A percentile compares a stretch with the other conserved stretches of the same genome.
Conservation (phyloP, 2,329 filamentous ascomycete genomes). For the Paracoccidioides lutzii region DNA sequence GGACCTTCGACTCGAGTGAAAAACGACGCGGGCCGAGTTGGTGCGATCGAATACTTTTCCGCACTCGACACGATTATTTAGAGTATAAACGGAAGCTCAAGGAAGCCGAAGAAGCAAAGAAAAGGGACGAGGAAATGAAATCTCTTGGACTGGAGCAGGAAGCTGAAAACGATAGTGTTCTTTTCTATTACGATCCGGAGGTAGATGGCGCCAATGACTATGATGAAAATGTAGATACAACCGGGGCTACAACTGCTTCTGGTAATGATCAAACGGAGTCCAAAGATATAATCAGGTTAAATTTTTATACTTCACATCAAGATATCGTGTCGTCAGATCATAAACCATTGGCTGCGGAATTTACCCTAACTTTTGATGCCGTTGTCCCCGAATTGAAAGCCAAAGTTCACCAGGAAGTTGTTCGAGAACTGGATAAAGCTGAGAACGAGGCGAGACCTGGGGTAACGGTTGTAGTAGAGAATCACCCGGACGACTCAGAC, state of each 20-base stretch:
- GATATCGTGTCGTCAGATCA: slow-evolving; percentile 86
- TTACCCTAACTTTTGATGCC: slow-evolving; percentile 72
- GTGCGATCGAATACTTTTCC: slow-evolving; percentile 88
- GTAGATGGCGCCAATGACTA: slow-evolving; percentile 47
- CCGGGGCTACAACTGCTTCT: slow-evolving; percentile 25
- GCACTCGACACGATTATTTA: slow-evolving; percentile 58
- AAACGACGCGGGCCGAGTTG: slow-evolving; percentile 88
- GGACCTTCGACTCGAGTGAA: slow-evolving; percentile 87
- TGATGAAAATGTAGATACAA: slow-evolving; percentile 42
- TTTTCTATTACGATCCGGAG: slow-evolving; percentile 85
- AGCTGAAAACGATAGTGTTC: slow-evolving; percentile 62
- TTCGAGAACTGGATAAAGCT: slow-evolving; percentile 71
- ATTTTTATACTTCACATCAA: slow-evolving; percentile 77
- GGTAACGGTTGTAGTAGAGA: slow-evolving; percentile 71
- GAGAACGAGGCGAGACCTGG: slow-evolving; percentile 82
- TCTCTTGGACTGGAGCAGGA: slow-evolving; percentile 61
- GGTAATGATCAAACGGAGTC: slow-evolving; percentile 10
- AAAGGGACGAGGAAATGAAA: slow-evolving; percentile 75
- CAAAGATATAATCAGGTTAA: slow-evolving; percentile 42
- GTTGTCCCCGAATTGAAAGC: slow-evolving; percentile 76
- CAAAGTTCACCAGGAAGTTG: slow-evolving; percentile 73
- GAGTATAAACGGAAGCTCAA: slow-evolving; percentile 50
- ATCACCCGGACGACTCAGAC: slow-evolving; percentile 13
- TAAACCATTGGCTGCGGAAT: slow-evolving; percentile 76
- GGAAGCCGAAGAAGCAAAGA: slow-evolving; percentile 54